Base-by-base conservation (phyloP, 257 asterid species). In the Nyctanthes arbortristis region DNA sequence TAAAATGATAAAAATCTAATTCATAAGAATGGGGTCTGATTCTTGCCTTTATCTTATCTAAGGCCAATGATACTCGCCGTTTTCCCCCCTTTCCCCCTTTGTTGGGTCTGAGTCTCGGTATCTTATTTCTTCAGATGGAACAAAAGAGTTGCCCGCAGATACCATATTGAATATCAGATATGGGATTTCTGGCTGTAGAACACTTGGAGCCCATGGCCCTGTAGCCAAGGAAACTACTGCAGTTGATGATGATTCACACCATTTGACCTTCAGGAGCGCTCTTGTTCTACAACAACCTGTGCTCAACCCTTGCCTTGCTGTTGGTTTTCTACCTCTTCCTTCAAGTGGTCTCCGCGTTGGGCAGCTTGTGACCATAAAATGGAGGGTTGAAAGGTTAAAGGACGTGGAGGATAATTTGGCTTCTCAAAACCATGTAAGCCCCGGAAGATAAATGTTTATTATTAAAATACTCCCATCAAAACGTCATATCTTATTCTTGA, bases 351-450 rank as follows among this genome's bases (percentile, higher is more conserved):
- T 91, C 81, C 92, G 86, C 61, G 99, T 94, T 75, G 97, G 99
- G 65, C 95, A 88, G 79, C 94, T 94, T 61, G 92, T 94, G 63
- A 88, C 95, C 74, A 89, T 94, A 93, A 82, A 87, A 65, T 94
- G 99, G 99, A 87, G 97, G 77, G 85, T 94, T 63, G 99, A 94
- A 82, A 82, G 97, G 82, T 61, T 94, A 75, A 94, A 88, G 79
- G 85, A 81, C 78, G 70, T 66, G 14, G 89, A 71, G 56, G 80
- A 77, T 70, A 71, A 72, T 39, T 64, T 60, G 62, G 79, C 73
- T 73, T 68, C 86, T 40, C 83, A 85, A 70, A 75, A 72, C 79
- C 76, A 72, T 57, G 97, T 84, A 81, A 84, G 93, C 79, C 72
- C 32, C 65, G 45, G 33, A 60, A 36, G 70, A 62, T 64, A 22